A percentile compares a stretch with the other conserved stretches of the same genome.
Conservation (phyloP, 495 filamentous ascomycete species). For the Tuber melanosporum region DNA sequence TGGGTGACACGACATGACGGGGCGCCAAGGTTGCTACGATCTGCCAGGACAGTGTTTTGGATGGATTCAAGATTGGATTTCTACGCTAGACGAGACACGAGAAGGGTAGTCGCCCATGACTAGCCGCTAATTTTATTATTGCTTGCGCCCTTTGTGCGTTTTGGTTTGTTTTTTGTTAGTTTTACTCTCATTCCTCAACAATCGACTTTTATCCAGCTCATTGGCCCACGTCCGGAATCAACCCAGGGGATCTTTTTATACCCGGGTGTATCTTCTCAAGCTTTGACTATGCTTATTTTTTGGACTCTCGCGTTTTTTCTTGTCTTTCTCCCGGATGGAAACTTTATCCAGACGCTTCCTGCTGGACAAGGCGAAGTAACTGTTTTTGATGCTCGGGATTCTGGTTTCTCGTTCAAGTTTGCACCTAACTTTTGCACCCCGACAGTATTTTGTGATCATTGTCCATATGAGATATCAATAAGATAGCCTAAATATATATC, state of each 20-base stretch:
- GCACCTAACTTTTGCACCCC: not conserved
- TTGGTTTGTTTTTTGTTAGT: not conserved
- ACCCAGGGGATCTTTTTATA: not conserved
- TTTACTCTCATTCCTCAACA: not conserved
- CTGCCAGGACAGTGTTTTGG: not conserved
- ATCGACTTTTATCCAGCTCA: not conserved
- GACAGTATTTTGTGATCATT: slow-evolving; percentile 24
- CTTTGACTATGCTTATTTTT: not conserved
- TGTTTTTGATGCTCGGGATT: not conserved
- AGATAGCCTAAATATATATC: too few species aligned
- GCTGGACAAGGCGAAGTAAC: not conserved
- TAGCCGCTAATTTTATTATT: not conserved
- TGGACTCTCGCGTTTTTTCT: not conserved
- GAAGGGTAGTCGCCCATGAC: not conserved
- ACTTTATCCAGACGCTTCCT: not conserved
- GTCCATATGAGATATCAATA: too few species aligned
- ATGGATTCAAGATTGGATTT: not conserved
- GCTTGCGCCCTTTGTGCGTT: not conserved
- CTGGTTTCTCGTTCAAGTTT: not conserved
- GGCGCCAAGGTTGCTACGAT: not conserved
- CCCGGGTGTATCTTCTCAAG: not conserved
- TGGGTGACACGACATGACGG: not conserved
- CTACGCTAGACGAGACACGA: not conserved
- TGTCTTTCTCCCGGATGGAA: not conserved
- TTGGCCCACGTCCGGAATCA: not conserved